Base-by-base conservation (phyloP, 2,329 filamentous ascomycete species). In the Pseudopyrenochaeta lycopersici region DNA sequence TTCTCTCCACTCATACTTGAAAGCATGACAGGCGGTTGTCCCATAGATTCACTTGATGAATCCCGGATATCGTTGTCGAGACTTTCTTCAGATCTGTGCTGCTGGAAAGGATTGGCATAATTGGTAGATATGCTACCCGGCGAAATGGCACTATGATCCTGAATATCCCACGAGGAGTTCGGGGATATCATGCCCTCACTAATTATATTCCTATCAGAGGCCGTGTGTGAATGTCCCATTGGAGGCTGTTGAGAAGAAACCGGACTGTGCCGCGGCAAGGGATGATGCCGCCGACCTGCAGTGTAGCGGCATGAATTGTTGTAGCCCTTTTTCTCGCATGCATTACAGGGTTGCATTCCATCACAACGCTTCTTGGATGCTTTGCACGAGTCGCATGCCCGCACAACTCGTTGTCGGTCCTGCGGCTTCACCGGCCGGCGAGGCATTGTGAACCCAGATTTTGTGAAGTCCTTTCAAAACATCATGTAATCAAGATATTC, bases 1-100 rank as follows among this genome's bases (percentile, higher is more conserved):
- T 62, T 62, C 61, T 85, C 82, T 3, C 83, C 82, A 15, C 81
- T 79, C 0, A 80, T 73, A 57, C 83, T 85, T 2, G 82, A 72
- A 6, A 85, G 67, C 80, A 85, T 83, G 0, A 80, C 62, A 53
- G 56, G 43, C 17, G 59, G 59, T 27, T 62, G 56, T 27, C 49
- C 53, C 40, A 60, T 51, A 7, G 41, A 40, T 27, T 62, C 59
- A 12, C 42, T 49, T 2, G 59, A 60, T 1, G 53, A 55, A 10
- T 36, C 43, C 33, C 54, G 50, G n/a, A 70, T 46, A 75, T 49
- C 44, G 38, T 46, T 50, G 17, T 47, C 46, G 12, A 15, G 35
- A 7, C 44, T 43, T 27, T 53, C 40, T 33, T 54, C 49, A 40
- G 49, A 46, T 21, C 40, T 41, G 11, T 46, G 45, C 7, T 54